Evolutionary conservation across 805 yeast genomes (phyloP), one percentile per base, ranked within the genome.

Genomic region (Starmerella apicola): DNA sequence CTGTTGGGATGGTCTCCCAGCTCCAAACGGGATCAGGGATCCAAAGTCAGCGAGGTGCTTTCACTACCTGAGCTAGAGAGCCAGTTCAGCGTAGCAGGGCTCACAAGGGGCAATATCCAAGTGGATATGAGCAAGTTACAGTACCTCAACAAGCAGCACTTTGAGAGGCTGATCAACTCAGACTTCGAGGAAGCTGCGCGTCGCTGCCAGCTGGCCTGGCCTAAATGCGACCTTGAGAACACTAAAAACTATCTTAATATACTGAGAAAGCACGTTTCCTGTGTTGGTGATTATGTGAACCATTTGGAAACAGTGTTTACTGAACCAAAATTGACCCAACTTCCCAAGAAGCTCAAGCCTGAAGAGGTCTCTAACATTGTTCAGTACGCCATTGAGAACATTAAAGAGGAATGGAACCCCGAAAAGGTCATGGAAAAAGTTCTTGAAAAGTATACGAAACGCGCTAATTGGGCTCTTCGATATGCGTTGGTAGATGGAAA

Each of bases 1-100:
- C 64, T 91, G 42, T 81, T 84, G 58, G 99, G 99, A 1, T 91
- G 98, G 98, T 71, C 95, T 4, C 94, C 95, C 3, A 73, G 64
- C 66, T 22, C 62, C 68, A 20, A 55, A 59, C 28, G 53, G 48
- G 42, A 30, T 5, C 37, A 16, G 3, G 47, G 45, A 5, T 31
- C 42, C 7, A 42, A 52, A n/a, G 30, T 35, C 13, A 48, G 53
- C 16, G 64, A 61, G 17, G 51, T 56, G n/a, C 40, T 59, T 44
- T 32, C 44, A 10, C 39, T 57, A 37, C 29, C 64, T 1, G 73
- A 80, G 25, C 59, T 86, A 39, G 71, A 66, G 10, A 45, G 64
- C 21, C 44, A 57, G 19, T 91, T 91, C 55, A 65, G 74, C 13
- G 55, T 85, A 28, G 76, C 76, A 41, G 76, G 81, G 19, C 66